Percentiles rank a stretch among this genome's conserved stretches.
Evolutionary conservation across 208 protist species (phyloP).

Genomic region (Crithidia acanthocephali): DNA sequence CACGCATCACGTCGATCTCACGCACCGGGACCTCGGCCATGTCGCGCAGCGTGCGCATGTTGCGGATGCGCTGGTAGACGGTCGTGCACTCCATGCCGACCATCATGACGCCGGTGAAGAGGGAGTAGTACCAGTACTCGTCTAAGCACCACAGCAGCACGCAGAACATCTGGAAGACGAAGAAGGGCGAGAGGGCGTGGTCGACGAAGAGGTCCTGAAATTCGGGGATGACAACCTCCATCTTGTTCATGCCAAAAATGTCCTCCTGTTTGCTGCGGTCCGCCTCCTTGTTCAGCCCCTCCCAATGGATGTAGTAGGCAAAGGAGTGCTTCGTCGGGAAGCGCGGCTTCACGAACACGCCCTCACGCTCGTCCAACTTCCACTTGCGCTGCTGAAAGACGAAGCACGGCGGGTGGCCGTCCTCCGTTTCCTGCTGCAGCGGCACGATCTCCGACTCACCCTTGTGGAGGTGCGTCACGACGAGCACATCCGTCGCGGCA

Average conservation of each 20-base stretch:
- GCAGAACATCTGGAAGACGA: conserved; percentile 99
- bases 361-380: conserved; percentile 70
- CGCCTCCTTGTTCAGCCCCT: conserved; percentile 65
- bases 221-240: conserved; percentile 95
- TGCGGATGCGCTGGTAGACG: conserved; percentile 93
- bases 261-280: conserved; percentile 61
- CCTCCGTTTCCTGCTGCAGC: conserved; percentile 58
- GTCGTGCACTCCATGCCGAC: conserved; percentile 97
- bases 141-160: conserved; percentile 96
- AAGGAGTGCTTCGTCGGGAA: conserved; percentile 86
- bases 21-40: conserved; percentile 93
- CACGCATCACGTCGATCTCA: conserved; percentile 74
- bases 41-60: conserved; percentile 92
- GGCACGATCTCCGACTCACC: conserved; percentile 88
- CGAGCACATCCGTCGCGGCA: conserved; percentile 73
- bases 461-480: conserved; percentile 79
- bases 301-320: conserved; percentile 73
- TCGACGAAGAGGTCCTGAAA: conserved; percentile 97
- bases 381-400: conserved; percentile 93
- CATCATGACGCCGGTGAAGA: conserved; percentile 98
- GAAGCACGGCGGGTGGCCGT: conserved; percentile 76
- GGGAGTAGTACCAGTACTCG: conserved; percentile 98
- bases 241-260: conserved; percentile 86
- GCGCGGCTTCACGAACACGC: conserved; percentile 82
- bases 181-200: conserved; percentile 98